phyloP scores from a whole-genome alignment of 2,329 filamentous ascomycete species.

The Fusarium verticillioides region DNA sequence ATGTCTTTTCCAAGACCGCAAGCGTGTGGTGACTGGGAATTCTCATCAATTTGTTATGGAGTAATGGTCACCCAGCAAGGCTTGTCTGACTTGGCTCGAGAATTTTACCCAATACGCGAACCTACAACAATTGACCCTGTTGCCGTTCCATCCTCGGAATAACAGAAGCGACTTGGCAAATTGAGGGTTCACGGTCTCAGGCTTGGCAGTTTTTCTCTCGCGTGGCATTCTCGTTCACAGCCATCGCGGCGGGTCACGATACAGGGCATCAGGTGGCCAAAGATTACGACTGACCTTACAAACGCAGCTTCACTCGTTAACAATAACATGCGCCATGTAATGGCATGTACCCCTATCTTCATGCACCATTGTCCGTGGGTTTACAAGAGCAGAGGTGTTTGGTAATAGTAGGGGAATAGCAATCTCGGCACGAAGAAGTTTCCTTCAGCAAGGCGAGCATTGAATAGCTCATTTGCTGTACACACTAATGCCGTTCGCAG shows the following conservation, averaged over 20 bases:
- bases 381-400: constrained; percentile 61
- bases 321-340: not conserved
- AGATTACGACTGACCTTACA: not conserved
- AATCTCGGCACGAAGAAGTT: constrained; percentile 66
- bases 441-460: constrained; percentile 68
- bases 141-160: not conserved
- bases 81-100: constrained; percentile 19
- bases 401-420: constrained; percentile 64
- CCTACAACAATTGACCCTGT: not conserved
- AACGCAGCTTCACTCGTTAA: not conserved
- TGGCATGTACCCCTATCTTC: constrained; percentile 60
- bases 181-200: not conserved
- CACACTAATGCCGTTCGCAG: constrained; percentile 65
- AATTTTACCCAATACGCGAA: constrained; percentile 8
- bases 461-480: constrained; percentile 65
- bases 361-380: constrained; percentile 62
- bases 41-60: constrained; percentile 10
- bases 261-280: not conserved
- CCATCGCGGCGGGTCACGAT: not conserved
- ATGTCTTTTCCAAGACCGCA: constrained; percentile 15
- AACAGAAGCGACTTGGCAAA: not conserved
- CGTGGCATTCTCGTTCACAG: not conserved
- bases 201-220: constrained; percentile 1
- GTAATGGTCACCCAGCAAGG: constrained; percentile 12
- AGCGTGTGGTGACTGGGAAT: constrained; percentile 6